A percentile compares a stretch with the other conserved stretches of the same genome.
Conservation (phyloP, 768 basidiomycete species). For the Calvatia gigantea region DNA sequence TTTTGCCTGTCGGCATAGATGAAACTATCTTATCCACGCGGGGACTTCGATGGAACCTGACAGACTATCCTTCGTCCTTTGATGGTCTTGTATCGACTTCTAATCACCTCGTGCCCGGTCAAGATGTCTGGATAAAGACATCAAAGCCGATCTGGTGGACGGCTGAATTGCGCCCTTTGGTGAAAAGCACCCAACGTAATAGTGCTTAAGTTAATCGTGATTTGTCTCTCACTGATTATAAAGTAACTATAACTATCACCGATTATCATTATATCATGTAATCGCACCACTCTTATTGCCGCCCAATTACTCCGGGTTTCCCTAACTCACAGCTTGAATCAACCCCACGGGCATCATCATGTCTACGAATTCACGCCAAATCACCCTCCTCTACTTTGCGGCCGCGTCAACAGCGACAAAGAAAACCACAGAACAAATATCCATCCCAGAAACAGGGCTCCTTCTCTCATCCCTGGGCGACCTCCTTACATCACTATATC, state of each 20-base stretch:
- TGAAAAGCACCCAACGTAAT: neutral
- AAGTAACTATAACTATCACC: no score
- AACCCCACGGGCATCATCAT: slow-evolving; percentile 16
- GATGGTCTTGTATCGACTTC: slow-evolving; percentile 89
- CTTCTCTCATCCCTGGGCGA: slow-evolving; percentile 46
- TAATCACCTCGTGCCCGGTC: slow-evolving; percentile 77
- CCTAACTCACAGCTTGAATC: neutral
- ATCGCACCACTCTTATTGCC: neutral
- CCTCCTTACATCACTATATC: slow-evolving; percentile 53
- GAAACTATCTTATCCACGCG: slow-evolving; percentile 73
- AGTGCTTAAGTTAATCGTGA: neutral
- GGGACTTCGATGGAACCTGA: slow-evolving; percentile 88
- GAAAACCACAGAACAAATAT: slow-evolving; percentile 48
- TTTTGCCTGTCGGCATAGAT: slow-evolving; percentile 88
- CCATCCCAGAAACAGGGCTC: slow-evolving; percentile 44
- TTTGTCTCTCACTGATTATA: neutral
- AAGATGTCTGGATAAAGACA: slow-evolving; percentile 64
- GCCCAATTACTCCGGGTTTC: neutral
- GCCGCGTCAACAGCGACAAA: slow-evolving; percentile 71
- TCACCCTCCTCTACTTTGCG: slow-evolving; percentile 55
- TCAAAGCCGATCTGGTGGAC: slow-evolving; percentile 90
- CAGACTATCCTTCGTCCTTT: slow-evolving; percentile 68
- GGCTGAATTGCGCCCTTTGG: slow-evolving; percentile 51
- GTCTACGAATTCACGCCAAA: slow-evolving; percentile 21
- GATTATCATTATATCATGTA: no score